Conservation (phyloP, 2,329 filamentous ascomycete genomes). For the Curvularia sp. region DNA sequence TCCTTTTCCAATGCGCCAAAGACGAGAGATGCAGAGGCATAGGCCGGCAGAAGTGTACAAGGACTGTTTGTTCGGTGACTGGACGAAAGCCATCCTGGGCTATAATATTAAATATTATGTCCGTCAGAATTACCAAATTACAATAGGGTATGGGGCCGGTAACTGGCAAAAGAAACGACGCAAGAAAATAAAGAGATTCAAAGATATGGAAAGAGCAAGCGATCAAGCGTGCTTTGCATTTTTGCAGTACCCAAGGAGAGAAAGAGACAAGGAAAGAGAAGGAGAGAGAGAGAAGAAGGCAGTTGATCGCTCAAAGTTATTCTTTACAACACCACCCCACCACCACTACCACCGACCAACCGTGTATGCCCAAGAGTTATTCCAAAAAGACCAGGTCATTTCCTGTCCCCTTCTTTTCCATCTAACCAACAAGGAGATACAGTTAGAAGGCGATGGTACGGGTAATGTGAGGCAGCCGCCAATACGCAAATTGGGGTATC, state of each 20-base stretch:
- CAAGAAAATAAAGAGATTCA: conserved; percentile 4
- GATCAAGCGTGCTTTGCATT: conserved; percentile 1
- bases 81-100: conserved; percentile 10
- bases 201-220: conserved; percentile 8
- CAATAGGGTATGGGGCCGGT: background rate
- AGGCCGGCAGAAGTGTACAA: conserved; percentile 10
- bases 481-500: conserved; percentile 48
- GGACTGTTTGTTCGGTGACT: background rate
- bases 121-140: conserved; percentile 6
- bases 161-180: background rate
- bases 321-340: conserved; percentile 17
- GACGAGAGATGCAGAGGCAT: background rate
- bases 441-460: conserved; percentile 18
- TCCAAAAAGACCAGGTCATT: conserved; percentile 16
- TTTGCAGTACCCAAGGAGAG: conserved; percentile 12
- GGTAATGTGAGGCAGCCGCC: conserved; percentile 39
- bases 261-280: conserved; percentile 3
- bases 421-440: conserved; percentile 29
- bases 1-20: background rate
- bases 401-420: conserved; percentile 10
- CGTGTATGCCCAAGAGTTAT: conserved; percentile 19
- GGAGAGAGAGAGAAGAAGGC: conserved; percentile 6
- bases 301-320: conserved; percentile 31
- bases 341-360: conserved; percentile 5
- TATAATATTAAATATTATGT: conserved; percentile 2